These are phyloP conservation scores for Aureobasidium sp. DNA, from an alignment of 2,329 filamentous ascomycete species.

Conservation along the genomic window DNA sequence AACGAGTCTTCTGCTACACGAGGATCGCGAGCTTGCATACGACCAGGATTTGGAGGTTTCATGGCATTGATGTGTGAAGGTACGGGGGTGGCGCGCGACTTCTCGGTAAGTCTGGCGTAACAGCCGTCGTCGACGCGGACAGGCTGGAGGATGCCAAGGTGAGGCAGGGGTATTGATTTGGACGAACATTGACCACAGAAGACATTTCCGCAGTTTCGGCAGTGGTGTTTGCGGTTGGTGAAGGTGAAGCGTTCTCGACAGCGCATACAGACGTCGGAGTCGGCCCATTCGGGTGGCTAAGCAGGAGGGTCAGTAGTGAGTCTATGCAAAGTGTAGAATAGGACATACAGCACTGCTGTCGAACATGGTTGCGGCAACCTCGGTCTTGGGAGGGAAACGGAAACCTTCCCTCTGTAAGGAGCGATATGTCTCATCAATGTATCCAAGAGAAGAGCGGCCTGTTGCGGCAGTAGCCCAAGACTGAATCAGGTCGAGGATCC, in stretches of 20 bases:
- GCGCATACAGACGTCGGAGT: conserved; percentile 98
- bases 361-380: conserved; percentile 93
- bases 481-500: conserved; percentile 90
- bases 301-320: conserved; percentile 11
- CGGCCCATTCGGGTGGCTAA: conserved; percentile 94
- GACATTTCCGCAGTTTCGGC: conserved; percentile 93
- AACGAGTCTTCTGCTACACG: conserved; percentile 77
- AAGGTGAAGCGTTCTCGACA: conserved; percentile 94
- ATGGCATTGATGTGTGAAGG: conserved; percentile 43
- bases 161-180: conserved; percentile 81
- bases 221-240: conserved; percentile 97
- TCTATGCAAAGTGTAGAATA: not conserved
- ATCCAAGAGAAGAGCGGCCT: conserved; percentile 71
- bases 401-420: conserved; percentile 78
- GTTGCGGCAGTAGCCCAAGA: conserved; percentile 88
- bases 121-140: conserved; percentile 96
- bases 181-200: conserved; percentile 93
- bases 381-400: conserved; percentile 77
- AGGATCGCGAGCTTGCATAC: conserved; percentile 87
- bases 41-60: conserved; percentile 52
- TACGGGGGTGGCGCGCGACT: conserved; percentile 43
- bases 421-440: conserved; percentile 83
- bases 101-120: conserved; percentile 80
- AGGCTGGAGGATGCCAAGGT: conserved; percentile 83
- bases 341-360: conserved; percentile 82